A percentile compares a stretch with the other conserved stretches of the same genome.
Conservation (phyloP, 345 rosid genomes). For the Boechera divaricarpa region DNA sequence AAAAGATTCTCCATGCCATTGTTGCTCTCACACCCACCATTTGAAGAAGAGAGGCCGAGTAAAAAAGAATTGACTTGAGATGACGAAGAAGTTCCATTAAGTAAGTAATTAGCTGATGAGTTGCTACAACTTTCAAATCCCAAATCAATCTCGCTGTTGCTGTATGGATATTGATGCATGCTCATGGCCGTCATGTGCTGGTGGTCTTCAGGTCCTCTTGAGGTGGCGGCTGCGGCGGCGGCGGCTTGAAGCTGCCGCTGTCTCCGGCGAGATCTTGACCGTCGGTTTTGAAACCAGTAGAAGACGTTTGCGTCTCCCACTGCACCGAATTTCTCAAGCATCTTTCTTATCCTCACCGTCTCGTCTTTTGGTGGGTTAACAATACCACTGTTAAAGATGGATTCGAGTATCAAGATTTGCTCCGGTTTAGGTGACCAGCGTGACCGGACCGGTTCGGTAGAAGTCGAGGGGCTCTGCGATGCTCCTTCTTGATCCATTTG, state of each 20-base stretch:
- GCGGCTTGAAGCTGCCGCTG: constrained; percentile 89
- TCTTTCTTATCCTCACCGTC: constrained; percentile 84
- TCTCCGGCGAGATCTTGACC: constrained; percentile 96
- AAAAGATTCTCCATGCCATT: constrained; percentile 55
- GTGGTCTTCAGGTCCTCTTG: constrained; percentile 27
- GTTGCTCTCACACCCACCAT: constrained; percentile 44
- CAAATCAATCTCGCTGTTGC: constrained; percentile 24
- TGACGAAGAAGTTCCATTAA: constrained; percentile 17
- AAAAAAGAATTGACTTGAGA: constrained; percentile 38
- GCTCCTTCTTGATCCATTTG: constrained; percentile 73
- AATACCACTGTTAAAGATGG: constrained; percentile 97
- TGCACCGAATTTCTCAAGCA: constrained; percentile 91
- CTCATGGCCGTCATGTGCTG: constrained; percentile 29
- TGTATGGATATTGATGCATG: constrained; percentile 41
- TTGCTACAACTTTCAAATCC: constrained; percentile 47
- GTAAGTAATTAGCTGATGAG: constrained; percentile 34
- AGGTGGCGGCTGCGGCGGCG: constrained; percentile 20
- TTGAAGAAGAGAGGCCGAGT: constrained; percentile 37
- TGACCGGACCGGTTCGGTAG: constrained; percentile 81
- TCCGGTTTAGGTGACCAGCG: constrained; percentile 99
- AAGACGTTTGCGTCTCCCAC: constrained; percentile 97
- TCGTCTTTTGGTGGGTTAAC: constrained; percentile 98
- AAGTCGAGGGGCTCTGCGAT: constrained; percentile 53
- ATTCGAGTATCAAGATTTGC: constrained; percentile 95
- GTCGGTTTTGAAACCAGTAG: constrained; percentile 98